A percentile compares a stretch with the other conserved stretches of the same genome.
Evolutionary conservation across 1,139 yeast genomes (phyloP).

Genomic region (Hansenula sp.): DNA sequence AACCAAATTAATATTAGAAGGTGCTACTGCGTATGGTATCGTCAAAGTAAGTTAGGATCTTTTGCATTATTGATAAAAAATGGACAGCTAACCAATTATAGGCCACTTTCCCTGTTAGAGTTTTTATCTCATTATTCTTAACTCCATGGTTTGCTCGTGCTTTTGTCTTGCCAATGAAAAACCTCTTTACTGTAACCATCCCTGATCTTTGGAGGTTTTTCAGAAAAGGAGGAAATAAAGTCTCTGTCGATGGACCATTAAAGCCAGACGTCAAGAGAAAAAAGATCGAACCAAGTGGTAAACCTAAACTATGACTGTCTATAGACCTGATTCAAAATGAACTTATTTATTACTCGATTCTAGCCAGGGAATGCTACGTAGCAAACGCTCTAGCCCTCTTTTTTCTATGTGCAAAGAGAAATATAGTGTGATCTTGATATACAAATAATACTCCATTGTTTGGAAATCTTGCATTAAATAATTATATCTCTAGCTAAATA

Average conservation of each 20-base stretch:
- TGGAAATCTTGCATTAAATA: too few relatives aligned
- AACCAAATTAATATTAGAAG: slow-evolving; percentile 61
- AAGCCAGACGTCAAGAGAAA: background rate
- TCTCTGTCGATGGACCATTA: background rate
- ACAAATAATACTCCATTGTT: too few relatives aligned
- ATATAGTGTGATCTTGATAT: too few relatives aligned
- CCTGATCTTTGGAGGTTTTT: background rate
- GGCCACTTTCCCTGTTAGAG: slow-evolving; percentile 52
- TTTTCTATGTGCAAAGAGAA: too few relatives aligned
- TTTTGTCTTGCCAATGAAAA: slow-evolving; percentile 44
- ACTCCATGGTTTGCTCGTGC: slow-evolving; percentile 69
- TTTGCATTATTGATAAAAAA: background rate
- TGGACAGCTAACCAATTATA: background rate
- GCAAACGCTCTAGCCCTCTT: too few relatives aligned
- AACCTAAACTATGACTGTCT: background rate
- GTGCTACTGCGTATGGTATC: slow-evolving; percentile 83
- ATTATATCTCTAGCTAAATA: too few relatives aligned
- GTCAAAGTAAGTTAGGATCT: slow-evolving; percentile 45
- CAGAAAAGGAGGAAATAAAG: background rate
- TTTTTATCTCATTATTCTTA: slow-evolving; percentile 48
- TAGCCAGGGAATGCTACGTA: too few relatives aligned
- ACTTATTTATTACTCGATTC: background rate
- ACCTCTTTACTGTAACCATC: background rate
- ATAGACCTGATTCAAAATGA: background rate
- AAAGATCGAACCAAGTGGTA: background rate